Base-by-base conservation (phyloP, 352 stramenopile species). In the Phytophthora litchii region DNA sequence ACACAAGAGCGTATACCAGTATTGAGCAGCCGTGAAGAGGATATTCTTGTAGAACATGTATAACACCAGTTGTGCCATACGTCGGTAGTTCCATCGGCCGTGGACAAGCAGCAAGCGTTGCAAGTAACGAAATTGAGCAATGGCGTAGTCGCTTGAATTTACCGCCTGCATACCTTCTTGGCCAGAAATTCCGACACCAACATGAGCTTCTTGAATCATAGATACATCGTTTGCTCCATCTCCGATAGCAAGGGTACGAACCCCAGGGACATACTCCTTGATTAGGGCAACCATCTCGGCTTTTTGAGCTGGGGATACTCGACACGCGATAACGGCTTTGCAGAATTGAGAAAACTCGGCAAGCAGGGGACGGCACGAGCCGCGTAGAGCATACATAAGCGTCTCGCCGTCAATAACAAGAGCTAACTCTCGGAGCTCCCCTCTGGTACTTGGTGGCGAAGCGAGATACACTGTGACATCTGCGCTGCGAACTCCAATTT, bases 31-130 rank as follows among this genome's bases (percentile, higher is more conserved):
- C 0, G 82, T 91, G 45, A 91, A 86, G 8, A 92, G 56, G 37
- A 94, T 91, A 56, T 92, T 98, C 70, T 98, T 98, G 80, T 97
- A 98, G 50, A 98, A 97, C 36, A 94, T 96, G 72, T 96, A 98
- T 12, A 95, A 52, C 37, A 98, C 81, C 14, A 98, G 67, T 40
- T 95, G 87, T 1, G 91, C 78, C 67, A 96, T 89, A 12, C 94
- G 84, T 10, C 86, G 80, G 60, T 98, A 97, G 67, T 95, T 97
- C 79, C 86, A 95, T 2, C 92, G 76, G 0, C 94, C 94, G 54
- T 98, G 92, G 2, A 98, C 87, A 20, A 98, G 67, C 16, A 98
- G 63, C 14, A 98, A 66, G 3, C 89, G 88, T 56, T 94, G 77
- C 9, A 98, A 72, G 55, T 93, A 97, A 3, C 89, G 87, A 66